These are phyloP conservation scores for Paraphoma chrysanthemicola DNA, from an alignment of 2,329 filamentous ascomycete species.

Conservation along the genomic window DNA sequence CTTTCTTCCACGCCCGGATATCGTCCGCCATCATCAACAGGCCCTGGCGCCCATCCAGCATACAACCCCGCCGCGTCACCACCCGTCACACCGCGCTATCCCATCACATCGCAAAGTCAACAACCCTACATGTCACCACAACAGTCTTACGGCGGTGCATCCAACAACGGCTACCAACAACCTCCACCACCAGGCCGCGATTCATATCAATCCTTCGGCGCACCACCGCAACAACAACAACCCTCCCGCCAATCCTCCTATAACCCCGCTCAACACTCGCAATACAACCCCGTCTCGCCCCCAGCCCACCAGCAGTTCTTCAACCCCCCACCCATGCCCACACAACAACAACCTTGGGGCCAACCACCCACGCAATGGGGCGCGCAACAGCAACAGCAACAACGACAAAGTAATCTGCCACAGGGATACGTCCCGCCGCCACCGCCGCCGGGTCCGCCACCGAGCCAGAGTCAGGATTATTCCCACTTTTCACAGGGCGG, in stretches of 20 bases:
- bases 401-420: conserved; percentile 59
- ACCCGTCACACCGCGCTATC: conserved; percentile 56
- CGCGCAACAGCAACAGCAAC: conserved; percentile 57
- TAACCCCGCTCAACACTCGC: conserved; percentile 51
- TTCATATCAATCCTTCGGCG: conserved; percentile 35
- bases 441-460: conserved; percentile 65
- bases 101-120: conserved; percentile 38
- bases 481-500: conserved; percentile 59
- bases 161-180: conserved; percentile 38
- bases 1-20: conserved; percentile 43
- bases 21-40: conserved; percentile 37
- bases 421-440: conserved; percentile 72
- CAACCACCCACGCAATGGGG: conserved; percentile 44
- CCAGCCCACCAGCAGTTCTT: conserved; percentile 66
- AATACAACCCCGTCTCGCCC: conserved; percentile 55
- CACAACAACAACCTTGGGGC: conserved; percentile 46
- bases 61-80: conserved; percentile 60
- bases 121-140: conserved; percentile 44
- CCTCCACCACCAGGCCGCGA: conserved; percentile 41
- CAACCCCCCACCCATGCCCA: conserved; percentile 51
- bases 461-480: conserved; percentile 60
- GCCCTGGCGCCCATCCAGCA: conserved; percentile 43
- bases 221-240: conserved; percentile 19
- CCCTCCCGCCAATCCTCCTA: conserved; percentile 45
- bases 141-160: conserved; percentile 29